Conservation (phyloP, 2,329 filamentous ascomycete species). For the Verticillium nubilum region DNA sequence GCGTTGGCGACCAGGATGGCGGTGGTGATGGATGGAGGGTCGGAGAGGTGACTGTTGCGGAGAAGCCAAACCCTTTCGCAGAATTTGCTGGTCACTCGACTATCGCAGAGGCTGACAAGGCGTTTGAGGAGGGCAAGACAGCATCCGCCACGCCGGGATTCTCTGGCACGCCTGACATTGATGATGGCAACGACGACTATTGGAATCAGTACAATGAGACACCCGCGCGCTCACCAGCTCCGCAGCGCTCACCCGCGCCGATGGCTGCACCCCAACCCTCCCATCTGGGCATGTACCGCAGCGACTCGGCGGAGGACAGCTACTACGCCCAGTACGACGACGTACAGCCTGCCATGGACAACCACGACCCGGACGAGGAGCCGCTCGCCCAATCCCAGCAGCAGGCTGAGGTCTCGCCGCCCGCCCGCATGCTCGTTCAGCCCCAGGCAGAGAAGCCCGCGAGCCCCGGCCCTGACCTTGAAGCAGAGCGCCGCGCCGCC, state of each 20-base stretch:
- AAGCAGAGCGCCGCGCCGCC: slow-evolving; percentile 30
- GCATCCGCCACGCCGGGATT: slow-evolving; percentile 9
- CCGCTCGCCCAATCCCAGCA: slow-evolving; percentile 24
- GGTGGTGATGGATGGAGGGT: slow-evolving; percentile 64
- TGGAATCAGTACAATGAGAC: slow-evolving; percentile 75
- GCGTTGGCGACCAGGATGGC: slow-evolving; percentile 57
- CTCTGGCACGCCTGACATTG: slow-evolving; percentile 34
- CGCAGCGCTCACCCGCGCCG: slow-evolving; percentile 59
- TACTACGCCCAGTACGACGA: slow-evolving; percentile 74
- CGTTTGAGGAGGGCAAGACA: slow-evolving; percentile 32
- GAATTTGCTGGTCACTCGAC: slow-evolving; percentile 43
- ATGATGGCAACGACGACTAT: slow-evolving; percentile 71
- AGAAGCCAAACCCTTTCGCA: slow-evolving; percentile 51
- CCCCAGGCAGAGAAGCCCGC: slow-evolving; percentile 12
- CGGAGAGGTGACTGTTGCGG: slow-evolving; percentile 60
- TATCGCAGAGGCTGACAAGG: slow-evolving; percentile 57
- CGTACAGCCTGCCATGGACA: slow-evolving; percentile 76
- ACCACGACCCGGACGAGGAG: slow-evolving; percentile 73
- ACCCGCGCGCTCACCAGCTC: slow-evolving; percentile 57
- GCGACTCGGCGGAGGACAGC: slow-evolving; percentile 49
- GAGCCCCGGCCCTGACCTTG: slow-evolving; percentile 8
- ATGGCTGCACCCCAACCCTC: slow-evolving; percentile 20
- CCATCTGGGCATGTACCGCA: slow-evolving; percentile 19
- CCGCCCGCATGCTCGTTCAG: background rate
- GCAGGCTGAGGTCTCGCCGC: background rate